phyloP scores from a whole-genome alignment of 78 protist species.

The Trichosphaerium sp. region DNA sequence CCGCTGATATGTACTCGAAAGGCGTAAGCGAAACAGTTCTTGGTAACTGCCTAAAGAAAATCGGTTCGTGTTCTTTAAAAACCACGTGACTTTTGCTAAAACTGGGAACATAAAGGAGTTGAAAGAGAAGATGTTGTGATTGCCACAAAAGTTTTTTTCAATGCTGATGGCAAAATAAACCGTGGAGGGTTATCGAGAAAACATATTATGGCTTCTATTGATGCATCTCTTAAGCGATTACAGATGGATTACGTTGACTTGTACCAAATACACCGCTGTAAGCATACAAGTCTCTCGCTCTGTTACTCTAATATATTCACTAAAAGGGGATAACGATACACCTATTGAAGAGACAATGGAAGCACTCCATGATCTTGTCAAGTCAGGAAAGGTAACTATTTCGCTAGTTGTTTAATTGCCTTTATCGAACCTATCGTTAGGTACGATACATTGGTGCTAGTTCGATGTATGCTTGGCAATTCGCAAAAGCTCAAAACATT shows the following conservation, averaged over 20 bases:
- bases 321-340: background rate
- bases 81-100: too few species aligned
- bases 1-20: background rate
- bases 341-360: slow-evolving; percentile 16
- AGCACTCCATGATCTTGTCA: slow-evolving; percentile 21
- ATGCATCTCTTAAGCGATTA: slow-evolving; percentile 22
- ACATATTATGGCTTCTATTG: slow-evolving; percentile 7
- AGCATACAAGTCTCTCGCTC: too few species aligned
- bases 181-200: background rate
- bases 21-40: background rate
- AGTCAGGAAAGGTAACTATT: slow-evolving; percentile 13
- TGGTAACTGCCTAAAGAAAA: too few species aligned
- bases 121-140: background rate
- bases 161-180: background rate
- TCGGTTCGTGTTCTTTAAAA: too few species aligned
- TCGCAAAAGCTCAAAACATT: background rate
- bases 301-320: too few species aligned
- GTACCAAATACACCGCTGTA: slow-evolving; percentile 39
- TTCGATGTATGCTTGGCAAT: background rate
- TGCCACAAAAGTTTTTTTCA: background rate
- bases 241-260: slow-evolving; percentile 23
- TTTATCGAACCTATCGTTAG: background rate
- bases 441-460: background rate
- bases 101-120: too few species aligned
- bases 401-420: background rate